These are phyloP conservation scores for Calocybe cyanea DNA, from an alignment of 768 basidiomycete genomes.

Conservation along the genomic window DNA sequence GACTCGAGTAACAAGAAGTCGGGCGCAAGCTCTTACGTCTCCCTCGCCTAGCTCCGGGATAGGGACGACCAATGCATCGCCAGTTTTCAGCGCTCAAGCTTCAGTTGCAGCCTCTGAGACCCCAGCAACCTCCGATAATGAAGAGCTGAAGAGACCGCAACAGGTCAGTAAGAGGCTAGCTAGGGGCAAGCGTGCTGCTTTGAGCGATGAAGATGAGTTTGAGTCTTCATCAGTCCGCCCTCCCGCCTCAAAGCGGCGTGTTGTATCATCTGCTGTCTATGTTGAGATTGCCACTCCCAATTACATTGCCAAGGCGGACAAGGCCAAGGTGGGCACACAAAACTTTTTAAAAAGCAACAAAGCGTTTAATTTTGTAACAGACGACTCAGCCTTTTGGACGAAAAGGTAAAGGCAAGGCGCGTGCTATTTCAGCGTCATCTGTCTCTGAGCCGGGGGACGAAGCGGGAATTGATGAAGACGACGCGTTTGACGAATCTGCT, in stretches of 20 bases:
- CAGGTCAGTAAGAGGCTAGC: constrained; percentile 10
- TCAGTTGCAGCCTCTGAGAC: constrained; percentile 44
- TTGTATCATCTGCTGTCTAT: constrained; percentile 27
- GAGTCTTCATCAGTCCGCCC: constrained; percentile 26
- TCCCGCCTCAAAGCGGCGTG: constrained; percentile 30
- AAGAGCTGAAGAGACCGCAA: constrained; percentile 18
- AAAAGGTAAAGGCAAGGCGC: constrained; percentile 35
- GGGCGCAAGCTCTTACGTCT: constrained; percentile 23
- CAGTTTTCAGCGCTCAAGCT: constrained; percentile 44
- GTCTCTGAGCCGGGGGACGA: constrained; percentile 24
- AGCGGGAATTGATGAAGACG: constrained; percentile 30
- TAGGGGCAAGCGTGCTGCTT: constrained; percentile 22
- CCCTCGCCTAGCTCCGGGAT: constrained; percentile 37
- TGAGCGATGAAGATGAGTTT: constrained; percentile 18
- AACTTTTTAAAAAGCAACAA: background rate
- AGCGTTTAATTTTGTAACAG: too few relatives aligned
- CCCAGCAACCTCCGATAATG: constrained; percentile 49
- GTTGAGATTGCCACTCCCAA: constrained; percentile 26
- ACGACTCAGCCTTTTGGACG: too few relatives aligned
- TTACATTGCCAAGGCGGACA: constrained; percentile 17
- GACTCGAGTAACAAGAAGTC: constrained; percentile 32
- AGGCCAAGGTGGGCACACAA: constrained; percentile 20
- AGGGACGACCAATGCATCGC: constrained; percentile 43
- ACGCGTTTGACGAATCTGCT: constrained; percentile 44
- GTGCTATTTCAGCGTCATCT: constrained; percentile 22